Evolutionary conservation across 441 rosid species (phyloP), one percentile per base, ranked within the genome.

Genomic region (Eruca vesicaria): DNA sequence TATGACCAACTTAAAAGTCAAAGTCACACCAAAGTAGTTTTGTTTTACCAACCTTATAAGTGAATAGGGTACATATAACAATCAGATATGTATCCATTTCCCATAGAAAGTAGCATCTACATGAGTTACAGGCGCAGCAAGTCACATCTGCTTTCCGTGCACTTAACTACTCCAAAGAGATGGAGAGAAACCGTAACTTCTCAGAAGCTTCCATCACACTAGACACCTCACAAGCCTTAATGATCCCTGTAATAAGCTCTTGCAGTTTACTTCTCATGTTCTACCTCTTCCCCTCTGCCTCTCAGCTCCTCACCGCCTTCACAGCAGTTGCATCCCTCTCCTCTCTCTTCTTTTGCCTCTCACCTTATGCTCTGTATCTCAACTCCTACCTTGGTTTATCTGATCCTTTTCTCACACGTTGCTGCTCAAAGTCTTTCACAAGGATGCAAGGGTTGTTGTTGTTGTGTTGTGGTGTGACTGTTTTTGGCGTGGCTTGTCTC

Each of bases 201-300:
- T 89, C 92, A 0, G 96, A 89, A 80, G 96, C 98, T 3, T 91
- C 98, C 23, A 95, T 91, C 29, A 92, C 91, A 15, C 71, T 95
- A 68, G 98, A 95, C 68, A 85, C 82, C 76, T 95, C 97, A 10
- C 99, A 92, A 62, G 99, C 97, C 11, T 79, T 92, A 15, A 89
- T 95, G 99, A 92, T 95, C 81, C 99, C 99, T 10, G 64, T 92
- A 23, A 87, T 95, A 96, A 95, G 99, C 88, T 95, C 99, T 36
- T 92, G 96, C 86, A 92, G 99, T 76, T 84, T 95, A 90, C 98
- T 92, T 68, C 67, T 91, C 82, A 91, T 92, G 99, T 92, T 95
- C 86, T 95, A 92, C 81, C 69, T 95, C 77, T 95, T 95, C 79
- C 90, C 96, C 58, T 91, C 97, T 1, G 98, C 92, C 20, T 92